A percentile compares a stretch with the other conserved stretches of the same genome.
These are phyloP conservation scores for Reticulascus tulasneorum DNA, from an alignment of 2,329 filamentous ascomycete genomes.

Conservation along the genomic window DNA sequence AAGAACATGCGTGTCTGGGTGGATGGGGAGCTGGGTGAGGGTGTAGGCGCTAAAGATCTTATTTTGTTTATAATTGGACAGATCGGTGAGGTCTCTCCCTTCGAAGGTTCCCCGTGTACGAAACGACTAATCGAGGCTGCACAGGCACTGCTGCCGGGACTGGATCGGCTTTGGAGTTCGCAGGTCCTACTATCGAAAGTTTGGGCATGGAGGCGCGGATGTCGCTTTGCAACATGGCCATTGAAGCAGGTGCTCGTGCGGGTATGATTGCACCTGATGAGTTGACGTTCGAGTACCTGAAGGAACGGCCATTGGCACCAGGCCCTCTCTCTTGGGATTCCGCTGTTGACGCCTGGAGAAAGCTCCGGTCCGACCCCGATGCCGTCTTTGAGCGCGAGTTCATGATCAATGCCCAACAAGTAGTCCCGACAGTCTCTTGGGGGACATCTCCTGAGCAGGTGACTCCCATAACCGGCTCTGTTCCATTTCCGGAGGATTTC, in stretches of 20 bases:
- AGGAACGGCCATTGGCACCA: constrained; percentile 81
- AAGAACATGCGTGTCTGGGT: constrained; percentile 99
- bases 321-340: constrained; percentile 87
- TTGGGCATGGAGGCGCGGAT: constrained; percentile 97
- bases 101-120: too few relatives aligned
- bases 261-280: constrained; percentile 97
- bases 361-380: constrained; percentile 75
- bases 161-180: constrained; percentile 94
- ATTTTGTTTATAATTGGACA: constrained; percentile 88
- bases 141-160: constrained; percentile 93
- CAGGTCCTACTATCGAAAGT: constrained; percentile 83
- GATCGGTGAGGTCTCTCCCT: too few relatives aligned
- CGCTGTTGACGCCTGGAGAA: constrained; percentile 83
- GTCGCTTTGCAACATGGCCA: constrained; percentile 99
- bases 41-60: constrained; percentile 94
- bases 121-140: too few relatives aligned
- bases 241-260: constrained; percentile 90
- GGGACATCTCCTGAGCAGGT: constrained; percentile 98
- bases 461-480: constrained; percentile 85
- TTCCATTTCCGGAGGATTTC: constrained; percentile 88
- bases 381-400: constrained; percentile 89
- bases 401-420: constrained; percentile 87
- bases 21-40: constrained; percentile 82
- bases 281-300: constrained; percentile 91
- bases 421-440: constrained; percentile 91